Evolutionary conservation across 1,284 basidiomycete species (phyloP).

Genomic region (Thelephora terrestris): DNA sequence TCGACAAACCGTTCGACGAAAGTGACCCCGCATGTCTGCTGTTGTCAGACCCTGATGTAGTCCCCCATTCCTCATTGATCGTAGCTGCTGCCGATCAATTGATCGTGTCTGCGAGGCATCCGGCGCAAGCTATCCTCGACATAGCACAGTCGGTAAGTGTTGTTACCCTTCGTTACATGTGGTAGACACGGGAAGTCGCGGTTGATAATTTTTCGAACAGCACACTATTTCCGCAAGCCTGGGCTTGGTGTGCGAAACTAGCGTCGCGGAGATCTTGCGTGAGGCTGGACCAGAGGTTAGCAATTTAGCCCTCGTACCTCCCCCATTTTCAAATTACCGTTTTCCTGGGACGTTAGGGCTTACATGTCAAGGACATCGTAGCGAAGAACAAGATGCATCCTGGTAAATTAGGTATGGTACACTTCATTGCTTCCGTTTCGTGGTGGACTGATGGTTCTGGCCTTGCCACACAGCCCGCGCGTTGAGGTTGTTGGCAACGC

Average conservation of each 20-base stretch:
- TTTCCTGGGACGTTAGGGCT: slow-evolving; percentile 15
- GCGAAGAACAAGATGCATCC: slow-evolving; percentile 19
- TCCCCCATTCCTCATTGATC: slow-evolving; percentile 8
- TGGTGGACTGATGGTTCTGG: neutral
- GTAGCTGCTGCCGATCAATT: slow-evolving; percentile 14
- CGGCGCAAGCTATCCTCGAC: neutral
- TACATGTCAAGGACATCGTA: slow-evolving; percentile 27
- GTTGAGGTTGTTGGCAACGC: slow-evolving; percentile 29
- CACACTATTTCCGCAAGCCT: slow-evolving; percentile 14
- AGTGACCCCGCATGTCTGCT: neutral
- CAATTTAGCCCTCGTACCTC: neutral
- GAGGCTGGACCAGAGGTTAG: slow-evolving; percentile 26
- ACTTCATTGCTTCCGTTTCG: neutral
- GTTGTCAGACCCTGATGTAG: neutral
- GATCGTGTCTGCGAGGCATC: slow-evolving; percentile 10
- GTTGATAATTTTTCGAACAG: slow-evolving; percentile 1
- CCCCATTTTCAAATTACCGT: neutral
- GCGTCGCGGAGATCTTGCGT: slow-evolving; percentile 28
- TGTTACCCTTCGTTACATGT: neutral
- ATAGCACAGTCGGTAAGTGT: neutral
- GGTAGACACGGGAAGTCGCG: neutral
- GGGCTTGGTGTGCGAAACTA: slow-evolving; percentile 21
- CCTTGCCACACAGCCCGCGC: slow-evolving; percentile 21
- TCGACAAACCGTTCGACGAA: neutral
- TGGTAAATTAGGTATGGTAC: slow-evolving; percentile 23